Evolutionary conservation across 768 basidiomycete species (phyloP).

Genomic region (Mycena floridula): DNA sequence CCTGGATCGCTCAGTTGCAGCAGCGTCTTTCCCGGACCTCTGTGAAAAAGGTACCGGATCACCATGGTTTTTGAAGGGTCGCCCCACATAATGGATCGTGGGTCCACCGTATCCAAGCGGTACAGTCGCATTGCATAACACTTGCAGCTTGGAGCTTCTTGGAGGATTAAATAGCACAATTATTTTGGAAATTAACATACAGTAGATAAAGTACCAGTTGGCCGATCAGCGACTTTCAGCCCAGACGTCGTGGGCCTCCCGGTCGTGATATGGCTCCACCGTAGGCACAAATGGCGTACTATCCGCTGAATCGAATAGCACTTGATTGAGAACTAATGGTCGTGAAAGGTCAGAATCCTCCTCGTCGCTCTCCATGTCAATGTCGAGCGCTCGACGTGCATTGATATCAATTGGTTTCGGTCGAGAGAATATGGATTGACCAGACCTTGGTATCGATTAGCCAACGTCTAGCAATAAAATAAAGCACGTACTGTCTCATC

Average conservation of each 20-base stretch:
- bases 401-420: slow-evolving; percentile 85
- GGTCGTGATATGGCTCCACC: slow-evolving; percentile 44
- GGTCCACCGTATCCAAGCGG: too few relatives aligned
- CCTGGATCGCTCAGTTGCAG: too few relatives aligned
- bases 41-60: too few relatives aligned
- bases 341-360: slow-evolving; percentile 54
- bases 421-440: slow-evolving; percentile 82
- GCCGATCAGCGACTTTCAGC: slow-evolving; percentile 53
- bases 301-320: slow-evolving; percentile 61
- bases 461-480: slow-evolving; percentile 1
- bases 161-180: too few relatives aligned
- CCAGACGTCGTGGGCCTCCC: slow-evolving; percentile 69
- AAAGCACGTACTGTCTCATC: slow-evolving; percentile 76
- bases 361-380: slow-evolving; percentile 71
- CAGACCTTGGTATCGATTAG: slow-evolving; percentile 50
- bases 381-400: slow-evolving; percentile 52
- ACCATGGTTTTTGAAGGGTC: too few relatives aligned
- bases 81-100: too few relatives aligned
- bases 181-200: too few relatives aligned
- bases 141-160: too few relatives aligned
- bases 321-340: slow-evolving; percentile 53
- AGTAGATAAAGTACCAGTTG: too few relatives aligned
- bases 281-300: slow-evolving; percentile 37
- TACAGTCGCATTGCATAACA: too few relatives aligned
- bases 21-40: too few relatives aligned